phyloP scores from a whole-genome alignment of 2,329 filamentous ascomycete genomes.

The Stagonosporopsis cucurbitacearum region DNA sequence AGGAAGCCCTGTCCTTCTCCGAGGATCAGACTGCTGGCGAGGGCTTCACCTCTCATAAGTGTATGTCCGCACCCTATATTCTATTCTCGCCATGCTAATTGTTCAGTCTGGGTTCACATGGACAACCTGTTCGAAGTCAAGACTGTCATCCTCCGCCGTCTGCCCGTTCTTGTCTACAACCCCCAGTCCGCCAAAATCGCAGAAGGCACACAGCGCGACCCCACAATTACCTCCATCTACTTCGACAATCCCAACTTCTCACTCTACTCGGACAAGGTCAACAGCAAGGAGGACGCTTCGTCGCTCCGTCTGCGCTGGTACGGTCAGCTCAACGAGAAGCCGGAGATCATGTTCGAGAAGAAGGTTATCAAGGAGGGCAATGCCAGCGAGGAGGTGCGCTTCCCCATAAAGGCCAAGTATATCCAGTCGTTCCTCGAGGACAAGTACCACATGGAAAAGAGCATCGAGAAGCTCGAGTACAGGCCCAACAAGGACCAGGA shows the following conservation, averaged over 20 bases:
- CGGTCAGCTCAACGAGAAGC: constrained; percentile 77
- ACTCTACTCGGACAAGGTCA: constrained; percentile 85
- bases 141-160: constrained; percentile 87
- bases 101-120: constrained; percentile 85
- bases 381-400: constrained; percentile 77
- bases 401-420: constrained; percentile 93
- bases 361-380: constrained; percentile 82
- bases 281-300: constrained; percentile 74
- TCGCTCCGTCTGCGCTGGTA: constrained; percentile 92
- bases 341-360: constrained; percentile 86
- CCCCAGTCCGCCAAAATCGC: constrained; percentile 82
- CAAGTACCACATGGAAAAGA: constrained; percentile 92
- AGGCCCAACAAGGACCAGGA: constrained; percentile 71
- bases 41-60: constrained; percentile 85
- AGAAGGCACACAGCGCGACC: constrained; percentile 78
- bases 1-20: constrained; percentile 53
- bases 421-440: constrained; percentile 84
- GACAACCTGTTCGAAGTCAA: constrained; percentile 98
- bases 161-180: constrained; percentile 93
- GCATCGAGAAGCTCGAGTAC: constrained; percentile 80
- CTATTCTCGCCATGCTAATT: background rate
- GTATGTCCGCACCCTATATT: constrained; percentile 54
- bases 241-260: constrained; percentile 89
- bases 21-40: constrained; percentile 58
- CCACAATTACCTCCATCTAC: constrained; percentile 92